Conservation (phyloP, 1,284 basidiomycete species). For the Papiliotrema flavescens region DNA sequence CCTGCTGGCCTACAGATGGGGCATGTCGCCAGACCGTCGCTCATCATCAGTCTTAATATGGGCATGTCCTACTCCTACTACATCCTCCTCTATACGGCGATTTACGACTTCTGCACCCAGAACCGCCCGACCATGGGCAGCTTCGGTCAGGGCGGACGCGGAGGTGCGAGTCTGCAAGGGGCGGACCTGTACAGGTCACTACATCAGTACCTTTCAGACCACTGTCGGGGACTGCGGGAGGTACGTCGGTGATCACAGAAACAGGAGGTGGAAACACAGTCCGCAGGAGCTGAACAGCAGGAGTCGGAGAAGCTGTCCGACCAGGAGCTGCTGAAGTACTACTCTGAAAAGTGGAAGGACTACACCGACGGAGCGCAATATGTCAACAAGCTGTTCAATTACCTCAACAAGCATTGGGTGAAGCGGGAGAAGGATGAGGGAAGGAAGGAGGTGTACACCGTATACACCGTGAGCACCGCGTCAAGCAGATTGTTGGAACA, state of each 20-base stretch:
- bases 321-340: constrained; percentile 83
- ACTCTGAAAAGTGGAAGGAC: constrained; percentile 89
- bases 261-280: background rate
- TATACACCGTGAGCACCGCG: constrained; percentile 79
- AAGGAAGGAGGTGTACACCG: constrained; percentile 87
- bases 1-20: too few relatives aligned
- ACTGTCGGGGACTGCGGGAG: constrained; percentile 66
- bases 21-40: background rate
- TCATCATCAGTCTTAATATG: constrained; percentile 59
- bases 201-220: constrained; percentile 74
- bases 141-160: constrained; percentile 49
- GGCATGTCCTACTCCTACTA: constrained; percentile 91
- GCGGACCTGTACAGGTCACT: constrained; percentile 90
- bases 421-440: constrained; percentile 98
- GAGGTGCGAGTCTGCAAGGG: constrained; percentile 91
- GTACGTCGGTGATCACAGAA: constrained; percentile 47
- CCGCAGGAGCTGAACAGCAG: constrained; percentile 47
- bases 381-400: constrained; percentile 91
- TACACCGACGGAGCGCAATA: constrained; percentile 97
- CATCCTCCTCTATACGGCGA: constrained; percentile 87
- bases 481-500: background rate
- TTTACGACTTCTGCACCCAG: constrained; percentile 91
- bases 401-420: constrained; percentile 98
- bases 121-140: constrained; percentile 16
- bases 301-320: constrained; percentile 76